Evolutionary conservation across 2,329 filamentous ascomycete species (phyloP), one percentile per base, ranked within the genome.

Genomic region (Aureobasidium sp.): DNA sequence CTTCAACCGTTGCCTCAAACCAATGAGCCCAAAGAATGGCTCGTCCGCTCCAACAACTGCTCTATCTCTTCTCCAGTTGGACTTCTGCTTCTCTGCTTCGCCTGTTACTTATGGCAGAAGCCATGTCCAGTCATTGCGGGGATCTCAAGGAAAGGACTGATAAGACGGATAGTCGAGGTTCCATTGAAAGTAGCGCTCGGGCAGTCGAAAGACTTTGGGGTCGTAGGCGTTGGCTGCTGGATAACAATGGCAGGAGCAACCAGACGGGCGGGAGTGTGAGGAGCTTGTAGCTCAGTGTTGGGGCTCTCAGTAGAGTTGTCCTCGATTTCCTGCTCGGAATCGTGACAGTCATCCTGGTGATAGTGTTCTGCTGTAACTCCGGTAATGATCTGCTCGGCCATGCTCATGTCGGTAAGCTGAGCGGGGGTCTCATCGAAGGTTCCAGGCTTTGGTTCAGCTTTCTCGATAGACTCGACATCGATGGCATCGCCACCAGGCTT

Each of bases 221-320:
- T 26, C 1, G 12, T 26, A 12, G 43, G 43, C 1, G 24, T 26
- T 5, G 20, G 43, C 43, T 46, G 4, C 5, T 46, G 43, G 1
- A 46, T 8, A 6, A 26, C 12, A 12, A 46, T 46, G 2, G 12
- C 24, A 24, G 43, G 43, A 12, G 43, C 5, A 15, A 7, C 4
- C 0, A 12, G n/a, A 13, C 5, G 20, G 3, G 3, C 2, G 10
- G 20, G 9, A 1, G 41, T 24, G n/a, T 24, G 9, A 24, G 41
- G 9, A 5, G 9, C 20, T 24, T 44, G n/a, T 1, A 5, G 9
- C 7, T 44, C 41, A 5, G 2, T 24, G n/a, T 24, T 13, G n/a
- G 2, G n/a, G 3, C 1, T 3, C 3, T 12, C 7, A 20, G 5
- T 9, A n/a, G 20, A 9, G 3, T 24, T 24, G 20, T 0, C 1